A percentile compares a stretch with the other conserved stretches of the same genome.
phyloP scores from a whole-genome alignment of 164 flowering plant genomes.

The Paratinospora sagittata region DNA sequence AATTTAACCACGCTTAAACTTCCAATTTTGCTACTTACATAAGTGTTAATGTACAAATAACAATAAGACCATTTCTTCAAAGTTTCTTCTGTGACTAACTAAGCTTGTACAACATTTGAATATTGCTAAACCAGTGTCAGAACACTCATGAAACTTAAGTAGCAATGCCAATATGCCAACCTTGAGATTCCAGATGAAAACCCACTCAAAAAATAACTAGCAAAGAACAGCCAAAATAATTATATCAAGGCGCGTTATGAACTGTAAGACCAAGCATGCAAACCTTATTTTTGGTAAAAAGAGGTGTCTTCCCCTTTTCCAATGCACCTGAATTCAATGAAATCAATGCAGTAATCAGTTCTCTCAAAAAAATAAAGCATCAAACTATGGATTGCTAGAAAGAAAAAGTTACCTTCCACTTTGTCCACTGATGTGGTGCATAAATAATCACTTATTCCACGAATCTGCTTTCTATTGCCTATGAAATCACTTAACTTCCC shows the following conservation, averaged over 20 bases:
- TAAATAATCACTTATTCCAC: slow-evolving; percentile 1
- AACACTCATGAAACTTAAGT: background rate
- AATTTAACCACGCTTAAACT: too few species aligned
- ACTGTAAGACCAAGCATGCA: background rate
- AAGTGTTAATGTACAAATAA: too few species aligned
- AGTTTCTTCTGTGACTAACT: too few species aligned
- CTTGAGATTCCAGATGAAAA: background rate
- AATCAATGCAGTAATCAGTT: slow-evolving; percentile 1
- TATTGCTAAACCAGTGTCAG: too few species aligned
- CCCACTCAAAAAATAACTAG: background rate
- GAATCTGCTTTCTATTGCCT: slow-evolving; percentile 24
- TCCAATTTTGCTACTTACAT: too few species aligned
- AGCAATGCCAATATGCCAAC: background rate
- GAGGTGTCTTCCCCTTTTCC: slow-evolving; percentile 19
- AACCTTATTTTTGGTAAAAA: slow-evolving; percentile 15
- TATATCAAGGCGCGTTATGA: background rate
- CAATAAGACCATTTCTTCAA: too few species aligned
- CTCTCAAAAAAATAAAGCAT: background rate
- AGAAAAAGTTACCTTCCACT: slow-evolving; percentile 26
- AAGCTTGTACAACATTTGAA: too few species aligned
- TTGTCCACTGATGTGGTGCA: slow-evolving; percentile 8
- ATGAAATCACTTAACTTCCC: slow-evolving; percentile 52
- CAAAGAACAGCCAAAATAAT: background rate
- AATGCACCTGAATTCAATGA: slow-evolving; percentile 8
- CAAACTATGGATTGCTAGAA: background rate